phyloP scores from a whole-genome alignment of 2,329 filamentous ascomycete species.

The Shiraia bambusicola region DNA sequence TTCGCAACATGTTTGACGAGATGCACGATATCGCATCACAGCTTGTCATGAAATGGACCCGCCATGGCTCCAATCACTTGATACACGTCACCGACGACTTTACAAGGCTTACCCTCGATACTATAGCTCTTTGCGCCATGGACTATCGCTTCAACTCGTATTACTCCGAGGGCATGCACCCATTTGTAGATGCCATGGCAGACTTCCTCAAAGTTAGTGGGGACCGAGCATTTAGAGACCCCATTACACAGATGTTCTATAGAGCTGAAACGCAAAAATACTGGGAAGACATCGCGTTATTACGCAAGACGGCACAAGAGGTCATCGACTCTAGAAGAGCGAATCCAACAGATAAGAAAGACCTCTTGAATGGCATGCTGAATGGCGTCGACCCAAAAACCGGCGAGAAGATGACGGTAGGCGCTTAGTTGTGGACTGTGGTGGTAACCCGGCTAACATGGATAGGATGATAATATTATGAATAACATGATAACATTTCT shows the following conservation, averaged over 20 bases:
- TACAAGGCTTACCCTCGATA: constrained; percentile 42
- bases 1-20: constrained; percentile 66
- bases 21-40: constrained; percentile 63
- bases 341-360: constrained; percentile 58
- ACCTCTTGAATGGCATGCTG: constrained; percentile 63
- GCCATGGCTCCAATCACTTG: constrained; percentile 46
- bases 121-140: constrained; percentile 44
- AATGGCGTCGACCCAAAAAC: constrained; percentile 63
- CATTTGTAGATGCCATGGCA: constrained; percentile 43
- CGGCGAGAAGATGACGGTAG: constrained; percentile 53
- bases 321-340: constrained; percentile 59
- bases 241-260: constrained; percentile 40
- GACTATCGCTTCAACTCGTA: constrained; percentile 48
- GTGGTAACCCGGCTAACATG: not conserved
- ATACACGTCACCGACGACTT: constrained; percentile 44
- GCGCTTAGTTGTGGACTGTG: not conserved
- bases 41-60: constrained; percentile 67
- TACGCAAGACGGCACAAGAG: constrained; percentile 59
- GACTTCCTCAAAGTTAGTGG: constrained; percentile 42
- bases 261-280: constrained; percentile 50
- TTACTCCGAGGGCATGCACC: constrained; percentile 40
- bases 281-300: constrained; percentile 53
- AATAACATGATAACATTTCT: constrained; percentile 71
- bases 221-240: constrained; percentile 34
- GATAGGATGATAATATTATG: constrained; percentile 59